phyloP scores from a whole-genome alignment of 2,329 filamentous ascomycete species.

The Allantophomopsis cytisporea region DNA sequence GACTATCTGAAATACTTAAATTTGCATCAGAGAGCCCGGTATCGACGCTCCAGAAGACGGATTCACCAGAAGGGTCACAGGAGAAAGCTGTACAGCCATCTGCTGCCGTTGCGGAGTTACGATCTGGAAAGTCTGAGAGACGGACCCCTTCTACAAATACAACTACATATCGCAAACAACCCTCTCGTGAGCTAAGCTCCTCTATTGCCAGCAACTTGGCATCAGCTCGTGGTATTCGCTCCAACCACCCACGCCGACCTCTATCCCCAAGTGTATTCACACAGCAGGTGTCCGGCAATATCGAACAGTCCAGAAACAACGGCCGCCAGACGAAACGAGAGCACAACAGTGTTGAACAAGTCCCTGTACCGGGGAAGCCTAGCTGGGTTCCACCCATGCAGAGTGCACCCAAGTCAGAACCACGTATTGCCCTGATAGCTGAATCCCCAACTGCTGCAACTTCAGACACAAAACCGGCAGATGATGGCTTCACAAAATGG shows the following conservation, averaged over 20 bases:
- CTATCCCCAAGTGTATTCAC: conserved; percentile 61
- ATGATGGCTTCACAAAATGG: conserved; percentile 80
- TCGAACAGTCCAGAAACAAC: conserved; percentile 41
- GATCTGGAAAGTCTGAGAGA: conserved; percentile 16
- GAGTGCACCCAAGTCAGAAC: conserved; percentile 18
- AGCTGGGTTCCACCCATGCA: conserved; percentile 35
- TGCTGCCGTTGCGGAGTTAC: conserved; percentile 17
- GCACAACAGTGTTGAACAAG: conserved; percentile 3
- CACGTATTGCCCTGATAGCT: conserved; percentile 10
- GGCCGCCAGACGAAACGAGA: conserved; percentile 37
- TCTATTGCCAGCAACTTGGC: conserved; percentile 85
- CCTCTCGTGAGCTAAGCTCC: conserved; percentile 55
- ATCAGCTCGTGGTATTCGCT: conserved; percentile 67
- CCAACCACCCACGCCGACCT: conserved; percentile 50
- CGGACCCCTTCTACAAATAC: conserved; percentile 13
- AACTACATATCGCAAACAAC: conserved; percentile 21
- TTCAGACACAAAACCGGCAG: conserved; percentile 23
- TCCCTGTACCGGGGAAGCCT: conserved; percentile 40
- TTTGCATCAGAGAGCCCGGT: conserved; percentile 33
- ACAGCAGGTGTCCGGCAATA: conserved; percentile 58
- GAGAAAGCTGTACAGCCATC: conserved; percentile 16
- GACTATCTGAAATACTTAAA: conserved; percentile 69
- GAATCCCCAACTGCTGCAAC: conserved; percentile 4
- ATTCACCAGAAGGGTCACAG: conserved; percentile 11
- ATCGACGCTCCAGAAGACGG: conserved; percentile 3